A percentile compares a stretch with the other conserved stretches of the same genome.
Evolutionary conservation across 2,329 filamentous ascomycete genomes (phyloP).

Genomic region (Rhytidhysteron rufulum): DNA sequence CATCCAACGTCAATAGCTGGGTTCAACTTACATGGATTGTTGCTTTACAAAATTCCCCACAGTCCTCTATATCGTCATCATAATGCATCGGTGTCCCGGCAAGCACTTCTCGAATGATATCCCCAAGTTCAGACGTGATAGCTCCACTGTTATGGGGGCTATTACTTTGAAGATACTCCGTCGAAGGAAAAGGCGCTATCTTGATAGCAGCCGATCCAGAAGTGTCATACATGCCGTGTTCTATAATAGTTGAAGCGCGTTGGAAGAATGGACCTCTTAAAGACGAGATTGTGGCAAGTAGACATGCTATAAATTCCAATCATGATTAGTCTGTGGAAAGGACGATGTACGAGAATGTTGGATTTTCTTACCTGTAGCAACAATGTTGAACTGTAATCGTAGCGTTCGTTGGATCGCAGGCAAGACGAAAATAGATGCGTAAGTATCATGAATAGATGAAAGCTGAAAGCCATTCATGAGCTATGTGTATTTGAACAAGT

Average conservation of each 20-base stretch:
- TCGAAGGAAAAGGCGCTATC: conserved; percentile 11
- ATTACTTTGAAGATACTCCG: conserved; percentile 9
- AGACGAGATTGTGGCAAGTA: conserved; percentile 10
- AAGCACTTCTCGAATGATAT: conserved; percentile 4
- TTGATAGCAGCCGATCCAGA: conserved; percentile 6
- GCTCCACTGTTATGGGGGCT: conserved; percentile 6
- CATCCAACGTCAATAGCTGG: neutral
- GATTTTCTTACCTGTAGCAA: conserved; percentile 17
- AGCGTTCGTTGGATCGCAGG: conserved; percentile 11
- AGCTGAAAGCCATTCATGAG: conserved; percentile 6
- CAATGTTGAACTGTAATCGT: conserved; percentile 13
- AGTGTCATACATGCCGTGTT: conserved; percentile 1
- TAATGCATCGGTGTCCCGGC: conserved; percentile 5
- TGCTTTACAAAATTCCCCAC: conserved; percentile 12
- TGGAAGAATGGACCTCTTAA: conserved; percentile 19
- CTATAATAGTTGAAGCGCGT: conserved; percentile 11
- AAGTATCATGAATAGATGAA: conserved; percentile 15
- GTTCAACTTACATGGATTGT: conserved; percentile 9
- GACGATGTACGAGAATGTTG: too few species aligned
- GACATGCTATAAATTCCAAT: conserved; percentile 10
- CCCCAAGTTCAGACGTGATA: conserved; percentile 7
- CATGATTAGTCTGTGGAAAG: too few species aligned
- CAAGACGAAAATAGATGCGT: conserved; percentile 14
- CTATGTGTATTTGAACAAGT: neutral
- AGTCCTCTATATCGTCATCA: conserved; percentile 2